Conservation (phyloP, 306 rosid species). For the Crataegus laevigata region DNA sequence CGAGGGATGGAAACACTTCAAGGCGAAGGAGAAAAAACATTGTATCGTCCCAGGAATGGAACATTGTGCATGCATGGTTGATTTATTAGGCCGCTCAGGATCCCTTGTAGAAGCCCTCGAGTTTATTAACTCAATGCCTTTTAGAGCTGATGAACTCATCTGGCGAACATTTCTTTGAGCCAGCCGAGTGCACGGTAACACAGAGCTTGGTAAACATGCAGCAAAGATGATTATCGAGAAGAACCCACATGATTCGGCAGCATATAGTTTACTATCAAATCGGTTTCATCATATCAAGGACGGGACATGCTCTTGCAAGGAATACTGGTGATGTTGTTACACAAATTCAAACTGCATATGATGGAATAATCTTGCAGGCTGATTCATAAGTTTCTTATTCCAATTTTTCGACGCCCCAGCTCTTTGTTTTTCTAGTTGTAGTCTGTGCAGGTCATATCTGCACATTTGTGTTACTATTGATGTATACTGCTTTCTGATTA, state of each 20-base stretch:
- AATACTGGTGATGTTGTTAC: constrained; percentile 15
- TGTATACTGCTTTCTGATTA: neutral
- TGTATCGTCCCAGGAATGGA: constrained; percentile 25
- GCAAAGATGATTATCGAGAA: constrained; percentile 16
- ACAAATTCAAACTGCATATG: neutral
- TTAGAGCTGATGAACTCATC: constrained; percentile 22
- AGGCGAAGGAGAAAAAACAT: constrained; percentile 15
- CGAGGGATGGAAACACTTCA: constrained; percentile 28
- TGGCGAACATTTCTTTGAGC: constrained; percentile 32
- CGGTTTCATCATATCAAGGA: constrained; percentile 22
- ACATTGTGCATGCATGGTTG: constrained; percentile 36
- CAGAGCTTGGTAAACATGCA: constrained; percentile 14
- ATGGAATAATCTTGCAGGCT: neutral
- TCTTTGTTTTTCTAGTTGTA: neutral
- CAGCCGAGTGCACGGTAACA: constrained; percentile 14
- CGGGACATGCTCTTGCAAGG: constrained; percentile 20
- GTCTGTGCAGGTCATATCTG: neutral
- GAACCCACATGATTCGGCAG: constrained; percentile 13
- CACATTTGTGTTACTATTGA: neutral
- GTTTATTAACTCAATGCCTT: constrained; percentile 29
- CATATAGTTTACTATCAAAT: constrained; percentile 17
- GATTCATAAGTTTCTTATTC: neutral
- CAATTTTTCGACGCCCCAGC: neutral
- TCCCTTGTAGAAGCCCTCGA: constrained; percentile 17
- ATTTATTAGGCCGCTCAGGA: constrained; percentile 28